Evolutionary conservation across 1,139 yeast genomes (phyloP), one percentile per base, ranked within the genome.

Genomic region (Blastobotrys ciferrii): DNA sequence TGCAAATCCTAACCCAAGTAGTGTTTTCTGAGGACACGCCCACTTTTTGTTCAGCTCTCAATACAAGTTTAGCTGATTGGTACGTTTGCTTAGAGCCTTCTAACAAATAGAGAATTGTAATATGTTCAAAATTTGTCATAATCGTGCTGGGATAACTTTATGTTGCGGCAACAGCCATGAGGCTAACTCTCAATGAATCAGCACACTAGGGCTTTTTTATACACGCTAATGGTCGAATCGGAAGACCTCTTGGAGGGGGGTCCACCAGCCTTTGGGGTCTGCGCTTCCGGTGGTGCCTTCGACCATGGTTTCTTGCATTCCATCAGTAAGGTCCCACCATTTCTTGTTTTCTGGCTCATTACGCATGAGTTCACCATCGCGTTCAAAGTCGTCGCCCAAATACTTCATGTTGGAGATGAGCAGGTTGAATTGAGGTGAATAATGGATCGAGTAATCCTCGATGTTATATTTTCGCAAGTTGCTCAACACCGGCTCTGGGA

Each of bases 211-310:
- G n/a, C n/a, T n/a, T n/a, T n/a, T n/a, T 23, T 6, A 5, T 23
- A 23, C 28, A 23, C 9, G 5, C n/a, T 14, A 32, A 25, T 43
- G 39, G 18, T 66, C 71, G 50, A 55, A 64, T 46, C 72, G 60
- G 52, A 70, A 70, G 23, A 70, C 73, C 53, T 70, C 74, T 41
- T 67, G 69, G 31, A 70, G 51, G 36, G 53, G 43, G 17, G 54
- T 43, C 74, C 74, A 70, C 74, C 74, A 70, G 0, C 74, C 74
- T 44, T 63, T 65, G 31, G 54, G 53, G 46, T 70, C 74, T 32
- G 66, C 60, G 39, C 69, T 62, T 1, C 74, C 73, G 2, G 66
- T 59, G n/a, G 69, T 60, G 1, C 70, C 72, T 20, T 62, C 66
- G 19, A 68, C 61, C 51, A 70, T 48, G 2, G 70, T 59, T 46